Evolutionary conservation across 371 early-diverging fungal species (phyloP).

Genomic region (Mucor velutinosus): DNA sequence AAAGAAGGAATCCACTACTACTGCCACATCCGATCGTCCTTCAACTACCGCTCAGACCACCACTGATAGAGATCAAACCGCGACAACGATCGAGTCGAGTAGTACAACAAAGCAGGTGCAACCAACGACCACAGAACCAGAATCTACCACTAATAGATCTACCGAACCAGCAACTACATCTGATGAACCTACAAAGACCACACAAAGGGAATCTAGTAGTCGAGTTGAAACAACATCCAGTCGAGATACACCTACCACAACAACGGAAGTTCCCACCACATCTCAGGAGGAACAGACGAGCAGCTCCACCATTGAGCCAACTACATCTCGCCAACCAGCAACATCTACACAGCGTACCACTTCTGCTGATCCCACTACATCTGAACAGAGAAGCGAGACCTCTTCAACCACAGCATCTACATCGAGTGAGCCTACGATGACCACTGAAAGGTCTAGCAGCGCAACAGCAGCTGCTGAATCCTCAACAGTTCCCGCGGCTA

Average conservation of each 20-base stretch:
- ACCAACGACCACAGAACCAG: not conserved
- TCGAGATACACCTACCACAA: not conserved
- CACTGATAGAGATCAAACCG: not conserved
- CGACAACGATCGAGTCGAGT: not conserved
- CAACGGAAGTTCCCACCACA: not conserved
- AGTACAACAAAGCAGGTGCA: not conserved
- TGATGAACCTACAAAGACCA: not conserved
- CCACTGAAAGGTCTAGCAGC: not conserved
- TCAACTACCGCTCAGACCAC: conserved; percentile 3
- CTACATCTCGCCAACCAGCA: not conserved
- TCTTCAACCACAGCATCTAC: not conserved
- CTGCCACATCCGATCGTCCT: not conserved
- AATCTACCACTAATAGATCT: not conserved
- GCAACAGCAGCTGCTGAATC: not conserved
- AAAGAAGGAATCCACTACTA: not conserved
- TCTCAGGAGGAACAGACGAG: no score
- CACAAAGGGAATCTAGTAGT: not conserved
- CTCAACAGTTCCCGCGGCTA: not conserved
- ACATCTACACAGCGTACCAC: not conserved
- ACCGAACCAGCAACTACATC: not conserved
- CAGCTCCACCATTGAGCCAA: no score
- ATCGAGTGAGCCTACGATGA: not conserved
- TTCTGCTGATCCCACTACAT: not conserved
- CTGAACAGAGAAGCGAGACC: not conserved
- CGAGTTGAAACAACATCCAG: not conserved